phyloP scores from a whole-genome alignment of 2,329 filamentous ascomycete genomes.

The Cladosporium cucumerinum region DNA sequence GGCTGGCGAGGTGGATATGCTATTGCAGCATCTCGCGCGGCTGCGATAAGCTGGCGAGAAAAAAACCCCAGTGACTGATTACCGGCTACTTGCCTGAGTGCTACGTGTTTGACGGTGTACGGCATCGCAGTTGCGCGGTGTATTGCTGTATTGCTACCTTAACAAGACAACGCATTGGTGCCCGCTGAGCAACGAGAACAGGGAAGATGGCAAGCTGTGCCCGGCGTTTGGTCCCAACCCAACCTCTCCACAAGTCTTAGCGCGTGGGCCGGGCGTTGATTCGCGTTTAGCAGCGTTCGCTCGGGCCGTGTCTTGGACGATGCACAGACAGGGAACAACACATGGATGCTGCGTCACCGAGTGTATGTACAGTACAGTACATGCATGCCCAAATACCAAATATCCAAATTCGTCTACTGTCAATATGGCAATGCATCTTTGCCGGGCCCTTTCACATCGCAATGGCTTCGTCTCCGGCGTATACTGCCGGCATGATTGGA shows the following conservation, averaged over 20 bases:
- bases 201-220: not conserved
- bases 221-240: not conserved
- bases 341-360: not conserved
- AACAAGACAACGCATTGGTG: conserved; percentile 4
- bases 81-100: conserved; percentile 4
- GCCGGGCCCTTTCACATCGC: too few species aligned
- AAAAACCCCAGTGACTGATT: not conserved
- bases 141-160: conserved; percentile 4
- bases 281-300: not conserved
- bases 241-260: not conserved
- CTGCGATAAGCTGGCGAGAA: not conserved
- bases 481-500: not conserved
- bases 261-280: not conserved
- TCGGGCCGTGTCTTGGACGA: not conserved
- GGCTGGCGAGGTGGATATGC: not conserved
- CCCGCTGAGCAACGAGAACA: not conserved
- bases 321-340: not conserved
- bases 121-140: conserved; percentile 1
- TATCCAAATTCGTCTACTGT: not conserved
- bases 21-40: not conserved
- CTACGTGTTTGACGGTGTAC: conserved; percentile 11
- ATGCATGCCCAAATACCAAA: not conserved
- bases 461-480: not conserved
- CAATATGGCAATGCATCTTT: not conserved
- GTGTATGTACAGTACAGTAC: too few species aligned